Conservation (phyloP, 2,329 filamentous ascomycete species). For the Pezicula rhizophila region DNA sequence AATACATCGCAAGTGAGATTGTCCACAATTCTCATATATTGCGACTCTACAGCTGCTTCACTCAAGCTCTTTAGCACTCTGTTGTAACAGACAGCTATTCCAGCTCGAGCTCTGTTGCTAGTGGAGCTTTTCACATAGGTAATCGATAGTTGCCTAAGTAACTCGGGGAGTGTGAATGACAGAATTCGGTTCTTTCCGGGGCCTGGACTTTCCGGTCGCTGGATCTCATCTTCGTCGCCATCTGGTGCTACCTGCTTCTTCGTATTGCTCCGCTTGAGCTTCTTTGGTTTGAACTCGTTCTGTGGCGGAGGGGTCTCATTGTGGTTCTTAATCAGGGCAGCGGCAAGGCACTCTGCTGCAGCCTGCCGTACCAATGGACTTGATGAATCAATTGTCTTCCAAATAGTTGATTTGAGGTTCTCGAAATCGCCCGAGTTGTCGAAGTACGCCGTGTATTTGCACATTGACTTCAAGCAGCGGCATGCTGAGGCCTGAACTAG, state of each 20-base stretch:
- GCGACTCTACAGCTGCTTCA: conserved; percentile 73
- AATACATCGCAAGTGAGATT: conserved; percentile 77
- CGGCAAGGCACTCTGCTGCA: conserved; percentile 77
- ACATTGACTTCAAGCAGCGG: conserved; percentile 68
- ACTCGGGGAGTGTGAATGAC: conserved; percentile 67
- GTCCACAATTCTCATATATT: conserved; percentile 75
- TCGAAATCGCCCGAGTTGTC: conserved; percentile 88
- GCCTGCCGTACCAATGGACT: conserved; percentile 74
- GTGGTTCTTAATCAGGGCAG: conserved; percentile 76
- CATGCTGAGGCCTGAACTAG: conserved; percentile 76
- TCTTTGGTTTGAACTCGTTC: conserved; percentile 54
- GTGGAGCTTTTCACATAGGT: conserved; percentile 78
- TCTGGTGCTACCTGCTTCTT: conserved; percentile 43
- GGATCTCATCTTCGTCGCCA: conserved; percentile 68
- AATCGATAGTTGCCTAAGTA: conserved; percentile 70
- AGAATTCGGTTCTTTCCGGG: conserved; percentile 70
- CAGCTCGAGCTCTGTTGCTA: conserved; percentile 73
- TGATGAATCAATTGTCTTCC: conserved; percentile 79
- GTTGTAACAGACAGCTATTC: conserved; percentile 81
- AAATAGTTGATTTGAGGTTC: conserved; percentile 72
- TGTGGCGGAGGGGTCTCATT: conserved; percentile 51
- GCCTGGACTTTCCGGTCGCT: conserved; percentile 67
- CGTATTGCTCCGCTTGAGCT: conserved; percentile 66
- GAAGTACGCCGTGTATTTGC: conserved; percentile 72
- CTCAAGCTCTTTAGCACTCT: conserved; percentile 73